Base-by-base conservation (phyloP, 2,329 filamentous ascomycete genomes). In the Chaetoscypha palmicola region DNA sequence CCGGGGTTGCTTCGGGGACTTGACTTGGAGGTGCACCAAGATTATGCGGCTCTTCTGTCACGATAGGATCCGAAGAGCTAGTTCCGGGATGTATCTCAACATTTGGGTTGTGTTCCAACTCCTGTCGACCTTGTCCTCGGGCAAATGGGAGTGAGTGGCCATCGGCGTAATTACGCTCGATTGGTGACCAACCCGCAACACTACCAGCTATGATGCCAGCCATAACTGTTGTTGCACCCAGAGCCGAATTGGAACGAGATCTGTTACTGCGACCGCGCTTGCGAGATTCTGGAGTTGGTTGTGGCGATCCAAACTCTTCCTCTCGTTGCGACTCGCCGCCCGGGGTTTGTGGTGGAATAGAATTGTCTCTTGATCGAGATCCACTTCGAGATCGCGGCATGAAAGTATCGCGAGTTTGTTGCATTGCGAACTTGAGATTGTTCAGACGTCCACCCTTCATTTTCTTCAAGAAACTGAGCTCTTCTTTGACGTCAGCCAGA, bases 401-500 rank as follows among this genome's bases (percentile, higher is more conserved):
- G 56, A 88, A 75, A 2, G 76, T 77, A 62, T 89, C 81, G 57
- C 79, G 81, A 47, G 86, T 84, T 58, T 91, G 81, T 59, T 81
- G 71, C 50, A 91, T 79, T 46, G 81, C 81, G 62, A 88, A 91
- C 65, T 81, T 87, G 54, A 94, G 70, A 59, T 84, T 83, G 68
- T 88, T 90, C 47, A 94, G 67, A 48, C 86, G 83, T 30, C 86
- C 87, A 53, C 87, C 87, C 66, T 86, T 88, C 66, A 91, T 75
- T 54, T 74, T 81, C 66, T 84, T 85, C 58, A 92, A 73, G 68
- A 88, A 92, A 43, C 80, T 78, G 36, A 94, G 79, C 62, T 92
- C 86, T 58, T 91, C 82, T 31, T 83, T 77, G 54, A 94, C 79
- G 52, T 91, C 85, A 32, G 77, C 74, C 40, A 92, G 70, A 2